phyloP scores from a whole-genome alignment of 495 filamentous ascomycete genomes.

The Penicillium egyptiacum region DNA sequence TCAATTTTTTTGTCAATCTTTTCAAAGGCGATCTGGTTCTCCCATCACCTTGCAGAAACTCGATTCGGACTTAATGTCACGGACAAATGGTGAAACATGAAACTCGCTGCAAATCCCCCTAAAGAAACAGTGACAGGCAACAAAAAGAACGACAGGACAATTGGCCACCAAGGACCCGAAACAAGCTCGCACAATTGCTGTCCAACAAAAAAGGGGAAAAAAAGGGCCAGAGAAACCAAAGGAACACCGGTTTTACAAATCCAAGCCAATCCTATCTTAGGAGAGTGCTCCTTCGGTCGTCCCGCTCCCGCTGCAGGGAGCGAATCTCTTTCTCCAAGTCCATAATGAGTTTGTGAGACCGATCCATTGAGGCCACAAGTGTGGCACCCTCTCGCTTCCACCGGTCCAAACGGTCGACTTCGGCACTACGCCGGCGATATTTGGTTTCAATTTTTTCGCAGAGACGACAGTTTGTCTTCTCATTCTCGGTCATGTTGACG shows the following conservation, averaged over 20 bases:
- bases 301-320: constrained; percentile 44
- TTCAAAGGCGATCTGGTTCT: constrained; percentile 27
- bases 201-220: background rate
- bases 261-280: constrained; percentile 24
- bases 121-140: constrained; percentile 22
- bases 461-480: constrained; percentile 65
- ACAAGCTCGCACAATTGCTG: constrained; percentile 20
- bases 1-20: constrained; percentile 20
- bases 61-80: constrained; percentile 35
- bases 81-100: constrained; percentile 39
- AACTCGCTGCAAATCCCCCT: constrained; percentile 24
- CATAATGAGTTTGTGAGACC: constrained; percentile 61
- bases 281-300: constrained; percentile 38
- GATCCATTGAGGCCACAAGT: constrained; percentile 78
- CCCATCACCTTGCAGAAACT: constrained; percentile 35
- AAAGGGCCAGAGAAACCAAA: background rate
- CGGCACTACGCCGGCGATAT: constrained; percentile 68
- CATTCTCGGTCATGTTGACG: constrained; percentile 67
- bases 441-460: constrained; percentile 95
- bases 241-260: constrained; percentile 15
- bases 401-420: constrained; percentile 73
- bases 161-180: constrained; percentile 25
- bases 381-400: constrained; percentile 73
- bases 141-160: constrained; percentile 18
- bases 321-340: constrained; percentile 65